Base-by-base conservation (phyloP, 768 basidiomycete species). In the Pholiota conissans region DNA sequence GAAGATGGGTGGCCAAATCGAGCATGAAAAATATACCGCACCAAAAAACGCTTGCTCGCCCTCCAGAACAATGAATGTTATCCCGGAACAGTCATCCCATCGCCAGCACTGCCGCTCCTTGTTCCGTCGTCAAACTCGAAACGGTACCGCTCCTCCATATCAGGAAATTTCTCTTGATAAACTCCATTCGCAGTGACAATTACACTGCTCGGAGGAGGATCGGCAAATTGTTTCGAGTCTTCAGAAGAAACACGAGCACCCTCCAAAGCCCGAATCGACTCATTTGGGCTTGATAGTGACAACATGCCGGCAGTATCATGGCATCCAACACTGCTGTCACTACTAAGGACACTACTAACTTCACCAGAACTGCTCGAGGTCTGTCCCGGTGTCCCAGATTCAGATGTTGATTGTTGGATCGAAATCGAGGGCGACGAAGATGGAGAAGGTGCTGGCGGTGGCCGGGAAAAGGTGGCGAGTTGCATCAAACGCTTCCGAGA, bases 391-490 rank as follows among this genome's bases (percentile, higher is more conserved):
- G 29, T 28, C 13, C 26, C 37, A 52, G 55, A 47, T 16, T 39
- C 37, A n/a, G 37, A 39, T 22, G 34, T 4, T 27, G 18, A 47
- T 35, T 30, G n/a, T 26, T 14, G 39, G 14, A 7, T 42, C 37
- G 40, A 22, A 40, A 29, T 32, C 37, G 47, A 35, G 29, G 49
- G 51, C 30, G 46, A 46, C 10, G 52, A 47, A 30, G 27, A 20
- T n/a, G 40, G 5, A 24, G 30, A 56, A 56, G 45, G 61, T 45
- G 57, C 66, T 34, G 51, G 67, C 26, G 74, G 74, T 5, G 74
- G 76, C 48, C 75, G 70, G 40, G 76, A 78, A 65, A 78, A 78
- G 24, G 71, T 74, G 37, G 69, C 65, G n/a, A 55, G 50, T 50
- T 58, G 59, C 26, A 47, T 11, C 9, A 28, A 49, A 18, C 37